Evolutionary conservation across 129 eudicot species (phyloP).

Genomic region (Pulicaria dysenterica): DNA sequence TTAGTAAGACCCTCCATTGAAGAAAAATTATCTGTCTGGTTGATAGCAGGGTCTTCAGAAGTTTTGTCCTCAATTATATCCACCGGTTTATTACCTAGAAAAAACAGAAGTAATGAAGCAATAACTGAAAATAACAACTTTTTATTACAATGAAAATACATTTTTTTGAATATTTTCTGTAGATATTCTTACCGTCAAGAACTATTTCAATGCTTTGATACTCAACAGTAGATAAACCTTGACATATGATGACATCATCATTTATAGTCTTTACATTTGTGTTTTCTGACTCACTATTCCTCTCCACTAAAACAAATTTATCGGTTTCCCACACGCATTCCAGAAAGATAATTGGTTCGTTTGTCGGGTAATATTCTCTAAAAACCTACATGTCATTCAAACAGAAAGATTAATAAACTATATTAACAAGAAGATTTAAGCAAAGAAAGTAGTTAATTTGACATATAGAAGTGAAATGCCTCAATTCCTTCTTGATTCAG

Average conservation of each 20-base stretch:
- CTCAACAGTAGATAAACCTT: constrained; percentile 37
- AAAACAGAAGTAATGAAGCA: neutral
- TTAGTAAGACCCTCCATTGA: constrained; percentile 23
- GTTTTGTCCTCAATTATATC: constrained; percentile 17
- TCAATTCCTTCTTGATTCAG: constrained; percentile 75
- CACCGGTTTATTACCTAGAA: constrained; percentile 32
- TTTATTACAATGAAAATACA: too few species aligned
- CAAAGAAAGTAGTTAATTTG: neutral
- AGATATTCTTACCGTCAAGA: constrained; percentile 63
- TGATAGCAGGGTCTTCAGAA: constrained; percentile 22
- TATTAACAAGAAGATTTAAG: neutral
- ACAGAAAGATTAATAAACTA: neutral
- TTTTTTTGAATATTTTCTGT: too few species aligned
- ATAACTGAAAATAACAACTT: neutral
- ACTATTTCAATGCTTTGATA: constrained; percentile 56
- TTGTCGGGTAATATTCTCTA: constrained; percentile 66
- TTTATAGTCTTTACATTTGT: constrained; percentile 33
- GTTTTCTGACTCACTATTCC: constrained; percentile 29
- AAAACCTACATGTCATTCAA: constrained; percentile 51
- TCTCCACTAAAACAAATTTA: constrained; percentile 64
- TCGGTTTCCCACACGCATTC: constrained; percentile 80
- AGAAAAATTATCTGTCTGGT: constrained; percentile 17
- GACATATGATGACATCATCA: constrained; percentile 36
- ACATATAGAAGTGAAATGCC: constrained; percentile 37
- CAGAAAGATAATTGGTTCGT: constrained; percentile 49